These are phyloP conservation scores for Colletotrichum sp. DNA, from an alignment of 2,329 filamentous ascomycete genomes.

Conservation along the genomic window DNA sequence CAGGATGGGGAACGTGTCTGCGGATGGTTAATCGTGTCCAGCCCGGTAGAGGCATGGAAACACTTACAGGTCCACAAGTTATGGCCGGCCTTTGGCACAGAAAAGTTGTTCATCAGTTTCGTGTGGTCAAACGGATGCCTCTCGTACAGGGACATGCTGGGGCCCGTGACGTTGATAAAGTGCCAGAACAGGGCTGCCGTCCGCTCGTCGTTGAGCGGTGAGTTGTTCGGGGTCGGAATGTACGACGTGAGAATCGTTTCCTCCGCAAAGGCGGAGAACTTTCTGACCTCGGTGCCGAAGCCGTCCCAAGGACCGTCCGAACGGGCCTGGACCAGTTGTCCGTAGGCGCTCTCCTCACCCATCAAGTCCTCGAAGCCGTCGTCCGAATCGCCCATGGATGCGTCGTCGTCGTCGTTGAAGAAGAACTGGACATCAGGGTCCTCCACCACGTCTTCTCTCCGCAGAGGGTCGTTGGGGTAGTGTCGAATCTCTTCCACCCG, in stretches of 20 bases:
- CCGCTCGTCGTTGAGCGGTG: constrained; percentile 79
- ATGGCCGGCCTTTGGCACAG: constrained; percentile 67
- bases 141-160: constrained; percentile 87
- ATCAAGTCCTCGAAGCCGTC: constrained; percentile 55
- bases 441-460: not conserved
- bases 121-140: constrained; percentile 77
- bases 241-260: constrained; percentile 68
- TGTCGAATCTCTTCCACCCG: not conserved
- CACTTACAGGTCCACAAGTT: constrained; percentile 68
- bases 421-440: constrained; percentile 42
- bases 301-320: constrained; percentile 41
- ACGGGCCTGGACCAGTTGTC: constrained; percentile 41
- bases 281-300: constrained; percentile 51
- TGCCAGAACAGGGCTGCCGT: constrained; percentile 88
- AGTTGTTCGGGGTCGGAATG: constrained; percentile 66
- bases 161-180: constrained; percentile 88
- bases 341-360: constrained; percentile 39
- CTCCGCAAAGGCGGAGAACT: constrained; percentile 53
- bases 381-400: constrained; percentile 66
- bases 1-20: constrained; percentile 78
- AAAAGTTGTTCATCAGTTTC: constrained; percentile 65
- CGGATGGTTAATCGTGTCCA: not conserved
- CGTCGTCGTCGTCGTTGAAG: constrained; percentile 61
- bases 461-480: not conserved
- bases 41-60: too few species aligned